Percentiles rank a stretch among this genome's conserved stretches.
Evolutionary conservation across 352 stramenopile genomes (phyloP).

Genomic region (Chloridella minuta): DNA sequence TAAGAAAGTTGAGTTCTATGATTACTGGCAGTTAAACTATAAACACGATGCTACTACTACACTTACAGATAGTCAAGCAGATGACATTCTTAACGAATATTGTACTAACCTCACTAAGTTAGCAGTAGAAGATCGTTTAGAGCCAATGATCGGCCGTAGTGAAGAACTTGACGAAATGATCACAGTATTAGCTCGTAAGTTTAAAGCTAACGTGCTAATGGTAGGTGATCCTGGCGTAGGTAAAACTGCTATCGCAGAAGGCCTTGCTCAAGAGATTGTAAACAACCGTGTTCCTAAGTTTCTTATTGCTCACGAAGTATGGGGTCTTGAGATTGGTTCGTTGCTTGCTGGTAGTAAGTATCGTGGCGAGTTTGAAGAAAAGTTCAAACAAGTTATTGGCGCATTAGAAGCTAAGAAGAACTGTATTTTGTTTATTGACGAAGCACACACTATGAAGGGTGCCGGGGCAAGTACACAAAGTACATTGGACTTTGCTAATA

Average conservation of each 20-base stretch:
- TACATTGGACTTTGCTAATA: conserved; percentile 64
- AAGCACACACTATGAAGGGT: conserved; percentile 36
- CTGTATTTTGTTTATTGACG: neutral
- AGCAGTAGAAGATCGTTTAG: too few species aligned
- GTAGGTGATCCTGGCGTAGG: conserved; percentile 78
- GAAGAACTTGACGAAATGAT: conserved; percentile 26
- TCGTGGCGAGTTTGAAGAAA: conserved; percentile 87
- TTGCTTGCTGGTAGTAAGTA: conserved; percentile 94
- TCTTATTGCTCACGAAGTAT: conserved; percentile 25
- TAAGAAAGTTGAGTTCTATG: too few species aligned
- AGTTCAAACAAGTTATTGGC: conserved; percentile 25
- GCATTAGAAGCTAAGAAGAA: conserved; percentile 18
- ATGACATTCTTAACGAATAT: too few species aligned
- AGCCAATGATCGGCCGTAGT: too few species aligned
- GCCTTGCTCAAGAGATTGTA: conserved; percentile 70
- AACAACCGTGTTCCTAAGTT: conserved; percentile 55
- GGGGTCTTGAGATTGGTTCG: conserved; percentile 64
- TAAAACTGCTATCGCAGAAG: conserved; percentile 65
- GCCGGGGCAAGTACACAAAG: conserved; percentile 17
- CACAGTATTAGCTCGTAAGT: conserved; percentile 65
- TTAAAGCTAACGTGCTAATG: conserved; percentile 89
- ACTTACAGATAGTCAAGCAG: too few species aligned
- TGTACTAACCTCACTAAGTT: too few species aligned
- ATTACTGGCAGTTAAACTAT: too few species aligned
- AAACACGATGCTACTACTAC: too few species aligned